phyloP scores from a whole-genome alignment of 257 asterid species.

The Penstemon barbatus region DNA sequence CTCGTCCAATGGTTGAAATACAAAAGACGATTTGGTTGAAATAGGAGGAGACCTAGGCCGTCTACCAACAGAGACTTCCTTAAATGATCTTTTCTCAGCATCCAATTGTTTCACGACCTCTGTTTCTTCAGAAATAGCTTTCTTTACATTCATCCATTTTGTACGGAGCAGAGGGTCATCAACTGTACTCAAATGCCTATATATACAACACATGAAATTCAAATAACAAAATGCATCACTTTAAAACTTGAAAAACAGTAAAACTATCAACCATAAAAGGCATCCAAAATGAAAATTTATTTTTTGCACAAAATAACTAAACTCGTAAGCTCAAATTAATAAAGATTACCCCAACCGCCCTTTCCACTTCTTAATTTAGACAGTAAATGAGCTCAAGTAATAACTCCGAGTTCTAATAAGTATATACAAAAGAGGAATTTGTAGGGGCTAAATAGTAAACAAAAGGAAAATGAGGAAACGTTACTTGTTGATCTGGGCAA shows the following conservation, averaged over 20 bases:
- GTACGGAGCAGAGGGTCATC: constrained; percentile 86
- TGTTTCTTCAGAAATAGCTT: constrained; percentile 89
- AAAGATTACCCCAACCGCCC: constrained; percentile 12
- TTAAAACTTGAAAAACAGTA: neutral
- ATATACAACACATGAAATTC: constrained; percentile 9
- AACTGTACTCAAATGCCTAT: constrained; percentile 79
- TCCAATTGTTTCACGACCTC: constrained; percentile 95
- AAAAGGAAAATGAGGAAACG: neutral
- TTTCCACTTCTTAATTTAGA: neutral
- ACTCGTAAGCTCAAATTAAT: neutral
- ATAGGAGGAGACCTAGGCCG: constrained; percentile 91
- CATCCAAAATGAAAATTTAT: neutral
- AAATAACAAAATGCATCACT: constrained; percentile 1
- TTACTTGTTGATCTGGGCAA: constrained; percentile 97
- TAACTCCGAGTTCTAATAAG: too few species aligned
- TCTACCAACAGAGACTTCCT: constrained; percentile 73
- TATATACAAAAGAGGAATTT: constrained; percentile 5
- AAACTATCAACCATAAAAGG: constrained; percentile 7
- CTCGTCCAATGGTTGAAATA: constrained; percentile 91
- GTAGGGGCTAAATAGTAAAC: constrained; percentile 6
- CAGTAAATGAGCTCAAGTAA: neutral
- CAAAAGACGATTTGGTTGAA: constrained; percentile 78
- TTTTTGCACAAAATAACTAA: neutral
- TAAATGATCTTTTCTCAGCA: constrained; percentile 84
- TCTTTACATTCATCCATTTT: constrained; percentile 94